Evolutionary conservation across 2,329 filamentous ascomycete species (phyloP).

Genomic region (Albifimbria verrucaria): DNA sequence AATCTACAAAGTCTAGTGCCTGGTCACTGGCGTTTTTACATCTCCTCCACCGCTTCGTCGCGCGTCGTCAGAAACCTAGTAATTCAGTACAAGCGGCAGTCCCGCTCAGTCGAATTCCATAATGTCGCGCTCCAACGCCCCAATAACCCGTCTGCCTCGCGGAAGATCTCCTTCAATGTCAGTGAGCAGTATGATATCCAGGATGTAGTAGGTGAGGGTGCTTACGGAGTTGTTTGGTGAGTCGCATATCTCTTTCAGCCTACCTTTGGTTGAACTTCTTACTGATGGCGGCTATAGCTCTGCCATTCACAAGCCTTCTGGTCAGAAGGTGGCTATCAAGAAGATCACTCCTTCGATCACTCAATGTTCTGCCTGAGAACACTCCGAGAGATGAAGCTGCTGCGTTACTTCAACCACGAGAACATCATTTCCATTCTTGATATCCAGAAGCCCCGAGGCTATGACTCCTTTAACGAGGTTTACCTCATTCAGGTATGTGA

Average conservation of each 20-base stretch:
- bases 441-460: conserved; percentile 96
- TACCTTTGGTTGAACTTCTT: neutral
- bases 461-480: conserved; percentile 94
- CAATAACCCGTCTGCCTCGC: conserved; percentile 60
- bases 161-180: conserved; percentile 99
- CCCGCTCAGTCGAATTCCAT: too few species aligned
- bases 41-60: too few species aligned
- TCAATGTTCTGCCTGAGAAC: conserved; percentile 98
- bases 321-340: conserved; percentile 99
- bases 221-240: conserved; percentile 97
- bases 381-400: conserved; percentile 96
- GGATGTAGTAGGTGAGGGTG: conserved; percentile 97
- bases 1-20: too few species aligned
- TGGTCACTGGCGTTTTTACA: too few species aligned
- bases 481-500: conserved; percentile 88
- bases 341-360: conserved; percentile 98
- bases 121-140: conserved; percentile 57
- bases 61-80: too few species aligned
- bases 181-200: conserved; percentile 99
- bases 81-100: too few species aligned
- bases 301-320: conserved; percentile 94
- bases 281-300: conserved; percentile 55
- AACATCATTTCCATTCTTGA: conserved; percentile 99
- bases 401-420: conserved; percentile 99
- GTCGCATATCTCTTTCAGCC: conserved; percentile 27